phyloP scores from a whole-genome alignment of 306 rosid genomes.

The Lotus japonicus region DNA sequence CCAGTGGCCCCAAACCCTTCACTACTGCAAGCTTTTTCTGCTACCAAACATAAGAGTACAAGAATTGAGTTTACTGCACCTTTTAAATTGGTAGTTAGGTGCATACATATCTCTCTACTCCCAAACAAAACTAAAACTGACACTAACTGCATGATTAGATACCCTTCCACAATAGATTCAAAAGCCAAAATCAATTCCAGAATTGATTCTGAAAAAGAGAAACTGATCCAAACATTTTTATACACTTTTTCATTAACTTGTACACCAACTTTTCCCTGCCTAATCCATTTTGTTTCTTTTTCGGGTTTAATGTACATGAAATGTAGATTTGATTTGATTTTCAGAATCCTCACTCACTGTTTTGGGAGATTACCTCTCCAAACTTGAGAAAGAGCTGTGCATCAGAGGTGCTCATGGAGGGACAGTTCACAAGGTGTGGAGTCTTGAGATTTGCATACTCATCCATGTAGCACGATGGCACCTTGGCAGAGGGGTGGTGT shows the following conservation, averaged over 20 bases:
- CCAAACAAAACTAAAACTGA: conserved; percentile 17
- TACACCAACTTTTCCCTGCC: not conserved
- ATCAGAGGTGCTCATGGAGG: conserved; percentile 87
- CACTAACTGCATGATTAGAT: not conserved
- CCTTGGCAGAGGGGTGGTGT: conserved; percentile 35
- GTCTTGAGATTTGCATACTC: conserved; percentile 81
- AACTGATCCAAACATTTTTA: not conserved
- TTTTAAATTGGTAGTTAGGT: conserved; percentile 14
- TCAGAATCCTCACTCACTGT: conserved; percentile 44
- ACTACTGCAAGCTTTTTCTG: conserved; percentile 17
- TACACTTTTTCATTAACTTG: conserved; percentile 32
- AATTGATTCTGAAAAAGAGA: no score
- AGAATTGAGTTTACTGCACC: conserved; percentile 17
- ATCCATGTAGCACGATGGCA: conserved; percentile 58
- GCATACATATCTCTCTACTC: conserved; percentile 17
- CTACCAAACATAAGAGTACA: conserved; percentile 32
- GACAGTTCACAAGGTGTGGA: conserved; percentile 64
- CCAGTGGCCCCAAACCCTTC: conserved; percentile 27
- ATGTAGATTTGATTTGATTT: not conserved
- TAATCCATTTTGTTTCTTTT: not conserved
- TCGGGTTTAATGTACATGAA: not conserved
- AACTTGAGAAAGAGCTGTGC: conserved; percentile 87
- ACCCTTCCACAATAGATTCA: no score
- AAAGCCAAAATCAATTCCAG: no score
- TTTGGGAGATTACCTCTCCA: conserved; percentile 90